Base-by-base conservation (phyloP, 164 flowering plant species). In the Nymphaea thermarum region DNA sequence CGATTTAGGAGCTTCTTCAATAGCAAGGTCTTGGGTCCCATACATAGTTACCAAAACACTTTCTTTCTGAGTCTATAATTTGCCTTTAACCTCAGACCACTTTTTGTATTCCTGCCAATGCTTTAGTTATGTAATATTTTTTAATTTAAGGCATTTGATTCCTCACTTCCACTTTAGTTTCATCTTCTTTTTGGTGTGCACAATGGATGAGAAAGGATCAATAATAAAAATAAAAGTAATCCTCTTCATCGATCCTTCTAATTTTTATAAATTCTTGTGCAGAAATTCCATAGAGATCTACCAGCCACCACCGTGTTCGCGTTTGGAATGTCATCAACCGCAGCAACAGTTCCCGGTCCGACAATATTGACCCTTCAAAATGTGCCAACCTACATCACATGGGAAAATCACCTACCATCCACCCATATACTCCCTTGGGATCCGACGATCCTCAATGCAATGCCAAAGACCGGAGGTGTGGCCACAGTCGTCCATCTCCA, bases 211-310 rank as follows among this genome's bases (percentile, higher is more conserved):
- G 0, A 25, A 25, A 0, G 36, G 36, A 0, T 25, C 36, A 25
- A 25, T 25, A 25, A 25, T 25, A 25, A 25, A 25, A 25, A 25
- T 25, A 25, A 25, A 25, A 25, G 1, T 25, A 25, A 0, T 47
- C 55, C 55, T 47, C 55, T 47, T 0, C 12, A 47, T 6, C 4
- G 55, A 47, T 12, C 11, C 55, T 47, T 25, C 36, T 25, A 25
- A 12, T 3, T 47, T 47, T 47, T 4, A 4, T 47, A 12, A 12
- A 2, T 6, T 61, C 3, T 10, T 36, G 42, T 0, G 7, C 87
- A 91, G 99, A 94, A 90, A 88, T 94, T 94, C 67, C 89, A 85
- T 70, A 70, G 80, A 60, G 87, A 85, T 66, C 71, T 85, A 2
- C 86, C 85, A 45, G 60, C 80, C 42, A 83, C 89, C 3, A 68